Base-by-base conservation (phyloP, 2,329 filamentous ascomycete species). In the Monosporascus sp. region DNA sequence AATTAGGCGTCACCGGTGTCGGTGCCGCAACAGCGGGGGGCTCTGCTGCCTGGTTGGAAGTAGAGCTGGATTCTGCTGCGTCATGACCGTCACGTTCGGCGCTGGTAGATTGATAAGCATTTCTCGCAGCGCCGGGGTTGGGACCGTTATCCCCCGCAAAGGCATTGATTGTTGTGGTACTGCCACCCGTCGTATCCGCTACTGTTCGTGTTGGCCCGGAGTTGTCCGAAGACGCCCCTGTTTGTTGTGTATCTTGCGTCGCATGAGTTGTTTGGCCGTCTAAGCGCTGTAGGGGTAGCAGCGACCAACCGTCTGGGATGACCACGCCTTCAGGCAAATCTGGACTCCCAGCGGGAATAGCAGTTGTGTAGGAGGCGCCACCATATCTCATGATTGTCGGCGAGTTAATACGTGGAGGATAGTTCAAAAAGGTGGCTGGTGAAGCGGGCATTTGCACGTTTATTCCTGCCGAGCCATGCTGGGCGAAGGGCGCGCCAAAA, bases 251-350 rank as follows among this genome's bases (percentile, higher is more conserved):
- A 17, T 44, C 56, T 17, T 37, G 22, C 24, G 27, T 58, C 50
- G 39, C 62, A 60, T 55, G 60, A 35, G 17, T 48, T 15, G 62
- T 18, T 46, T 66, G 63, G n/a, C 69, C 72, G 49, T 80, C 77
- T 8, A 81, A 59, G 24, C 81, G 75, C 57, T 85, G 78, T 2
- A 88, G 72, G 24, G 84, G 84, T 46, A 87, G 70, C 39, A 88
- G 68, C 22, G 81, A 80, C 84, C 84, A 88, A 5, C 84, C 84
- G 27, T 78, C 75, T 2, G 84, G 84, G 20, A 88, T 76, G 5
- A 79, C 75, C n/a, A 88, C 75, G 6, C 84, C 84, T 51, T 83
- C 78, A 0, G 84, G 84, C 8, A 87, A 72, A 7, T 85, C 82
- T 20, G 79, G 67, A 59, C 81, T 84, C 18, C 82, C 83, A 3